Conservation (phyloP, 2,329 filamentous ascomycete genomes). For the Cryphonectria naterciae region DNA sequence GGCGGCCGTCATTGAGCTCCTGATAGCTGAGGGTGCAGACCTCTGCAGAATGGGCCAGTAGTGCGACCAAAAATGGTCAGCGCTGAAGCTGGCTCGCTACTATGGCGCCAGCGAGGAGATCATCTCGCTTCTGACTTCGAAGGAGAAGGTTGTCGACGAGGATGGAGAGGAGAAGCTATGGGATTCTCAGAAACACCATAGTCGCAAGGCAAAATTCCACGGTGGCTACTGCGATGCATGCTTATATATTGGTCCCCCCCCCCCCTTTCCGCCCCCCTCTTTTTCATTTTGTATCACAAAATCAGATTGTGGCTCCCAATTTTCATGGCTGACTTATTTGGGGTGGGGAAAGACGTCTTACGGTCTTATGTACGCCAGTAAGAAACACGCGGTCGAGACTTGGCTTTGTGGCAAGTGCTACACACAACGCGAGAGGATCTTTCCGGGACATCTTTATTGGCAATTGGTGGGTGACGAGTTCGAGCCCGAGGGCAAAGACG, state of each 20-base stretch:
- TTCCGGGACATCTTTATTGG: not conserved
- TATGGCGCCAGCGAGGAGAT: slow-evolving; percentile 3
- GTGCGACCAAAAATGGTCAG: not conserved
- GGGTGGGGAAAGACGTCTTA: not conserved
- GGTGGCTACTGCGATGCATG: slow-evolving; percentile 3
- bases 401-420: not conserved
- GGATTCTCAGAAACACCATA: not conserved
- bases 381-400: not conserved
- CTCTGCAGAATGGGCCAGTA: not conserved
- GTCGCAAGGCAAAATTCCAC: not conserved
- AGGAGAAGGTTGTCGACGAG: not conserved
- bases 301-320: not conserved
- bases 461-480: not conserved
- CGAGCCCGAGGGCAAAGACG: not conserved
- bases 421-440: not conserved
- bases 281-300: not conserved
- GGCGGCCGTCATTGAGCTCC: not conserved
- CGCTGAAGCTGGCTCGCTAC: slow-evolving; percentile 1
- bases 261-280: not conserved
- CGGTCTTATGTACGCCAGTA: not conserved
- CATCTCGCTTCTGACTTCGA: not conserved
- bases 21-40: not conserved
- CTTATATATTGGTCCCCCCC: not conserved
- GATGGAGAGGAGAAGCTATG: not conserved
- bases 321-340: not conserved